Conservation (phyloP, 306 rosid genomes). For the Sicyos baderoa region DNA sequence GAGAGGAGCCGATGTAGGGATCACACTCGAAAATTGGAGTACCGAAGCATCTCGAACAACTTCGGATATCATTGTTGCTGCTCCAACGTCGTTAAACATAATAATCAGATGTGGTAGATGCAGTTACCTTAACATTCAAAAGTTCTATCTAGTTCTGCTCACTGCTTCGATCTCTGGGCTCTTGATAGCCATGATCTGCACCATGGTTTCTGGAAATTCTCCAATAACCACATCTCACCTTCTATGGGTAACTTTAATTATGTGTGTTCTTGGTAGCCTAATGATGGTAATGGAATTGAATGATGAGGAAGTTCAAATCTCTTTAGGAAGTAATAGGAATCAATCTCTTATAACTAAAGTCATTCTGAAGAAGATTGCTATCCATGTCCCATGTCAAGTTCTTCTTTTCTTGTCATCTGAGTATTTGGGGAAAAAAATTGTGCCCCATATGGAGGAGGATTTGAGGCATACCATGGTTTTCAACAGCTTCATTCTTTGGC, state of each 20-base stretch:
- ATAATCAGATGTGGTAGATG: conserved; percentile 32
- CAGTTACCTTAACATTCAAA: conserved; percentile 40
- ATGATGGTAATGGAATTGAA: conserved; percentile 51
- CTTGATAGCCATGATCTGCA: conserved; percentile 29
- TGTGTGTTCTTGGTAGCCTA: conserved; percentile 37
- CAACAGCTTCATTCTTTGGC: conserved; percentile 47
- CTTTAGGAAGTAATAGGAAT: neutral
- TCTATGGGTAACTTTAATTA: conserved; percentile 45
- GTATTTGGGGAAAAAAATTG: conserved; percentile 24
- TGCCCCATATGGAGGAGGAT: conserved; percentile 17
- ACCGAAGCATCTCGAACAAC: conserved; percentile 18
- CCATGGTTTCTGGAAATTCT: conserved; percentile 45
- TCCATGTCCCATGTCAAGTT: conserved; percentile 45
- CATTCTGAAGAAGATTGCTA: conserved; percentile 29
- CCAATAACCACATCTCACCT: conserved; percentile 41
- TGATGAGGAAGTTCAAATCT: conserved; percentile 17
- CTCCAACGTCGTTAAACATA: conserved; percentile 22
- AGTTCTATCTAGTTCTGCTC: conserved; percentile 47
- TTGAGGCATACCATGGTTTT: conserved; percentile 41
- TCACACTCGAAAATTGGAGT: conserved; percentile 17
- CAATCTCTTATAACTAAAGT: conserved; percentile 25
- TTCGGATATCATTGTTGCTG: conserved; percentile 25
- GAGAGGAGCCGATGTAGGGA: conserved; percentile 44
- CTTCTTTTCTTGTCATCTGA: conserved; percentile 31
- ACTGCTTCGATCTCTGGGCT: conserved; percentile 41